Conservation (phyloP, 306 rosid genomes). For the Quercus bicolor region DNA sequence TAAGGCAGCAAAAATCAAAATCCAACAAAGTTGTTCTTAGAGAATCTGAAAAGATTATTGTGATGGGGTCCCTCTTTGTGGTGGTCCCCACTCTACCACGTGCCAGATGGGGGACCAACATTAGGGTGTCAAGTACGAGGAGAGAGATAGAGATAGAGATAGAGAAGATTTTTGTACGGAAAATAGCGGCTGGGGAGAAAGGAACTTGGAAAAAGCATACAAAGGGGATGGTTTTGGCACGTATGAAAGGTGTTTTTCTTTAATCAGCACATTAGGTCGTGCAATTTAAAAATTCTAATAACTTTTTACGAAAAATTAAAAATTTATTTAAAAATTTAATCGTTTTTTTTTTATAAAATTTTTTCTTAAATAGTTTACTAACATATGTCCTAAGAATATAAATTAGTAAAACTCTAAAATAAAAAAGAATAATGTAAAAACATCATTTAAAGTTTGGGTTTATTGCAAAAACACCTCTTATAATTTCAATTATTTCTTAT, state of each 20-base stretch:
- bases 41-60: constrained; percentile 8
- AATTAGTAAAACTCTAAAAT: no score
- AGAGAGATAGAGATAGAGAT: background rate
- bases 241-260: background rate
- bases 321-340: no score
- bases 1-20: background rate
- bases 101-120: constrained; percentile 7
- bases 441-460: no score
- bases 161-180: background rate
- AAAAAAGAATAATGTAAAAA: no score
- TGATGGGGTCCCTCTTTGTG: constrained; percentile 4
- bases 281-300: no score
- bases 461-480: no score
- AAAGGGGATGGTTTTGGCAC: constrained; percentile 13
- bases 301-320: no score
- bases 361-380: no score
- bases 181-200: constrained; percentile 30
- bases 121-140: background rate
- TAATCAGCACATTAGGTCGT: no score
- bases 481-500: no score
- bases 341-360: no score
- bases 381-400: no score
- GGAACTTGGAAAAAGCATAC: background rate
- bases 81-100: constrained; percentile 30
- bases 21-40: background rate